A percentile compares a stretch with the other conserved stretches of the same genome.
Conservation (phyloP, 2,329 filamentous ascomycete species). For the Xylariales sp. region DNA sequence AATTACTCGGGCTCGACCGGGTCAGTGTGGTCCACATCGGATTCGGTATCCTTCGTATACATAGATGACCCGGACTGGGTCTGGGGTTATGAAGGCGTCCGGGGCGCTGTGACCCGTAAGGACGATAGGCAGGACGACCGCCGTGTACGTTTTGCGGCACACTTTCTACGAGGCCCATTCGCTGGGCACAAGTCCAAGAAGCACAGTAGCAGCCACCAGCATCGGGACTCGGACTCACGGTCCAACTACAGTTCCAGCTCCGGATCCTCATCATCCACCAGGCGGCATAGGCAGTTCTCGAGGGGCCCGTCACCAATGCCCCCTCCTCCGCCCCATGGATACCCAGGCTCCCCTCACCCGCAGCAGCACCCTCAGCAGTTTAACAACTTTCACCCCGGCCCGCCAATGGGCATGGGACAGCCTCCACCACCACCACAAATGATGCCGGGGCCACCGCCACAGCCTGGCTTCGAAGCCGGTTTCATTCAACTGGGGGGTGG, state of each 20-base stretch:
- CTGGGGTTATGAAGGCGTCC: conserved; percentile 44
- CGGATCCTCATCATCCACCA: conserved; percentile 29
- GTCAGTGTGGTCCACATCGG: conserved; percentile 47
- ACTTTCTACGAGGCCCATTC: conserved; percentile 49
- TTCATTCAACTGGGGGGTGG: conserved; percentile 46
- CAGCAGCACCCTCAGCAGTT: conserved; percentile 32
- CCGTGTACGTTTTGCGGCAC: conserved; percentile 45
- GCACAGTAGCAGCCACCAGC: conserved; percentile 28
- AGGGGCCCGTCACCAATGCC: conserved; percentile 29
- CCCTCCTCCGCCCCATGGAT: conserved; percentile 22
- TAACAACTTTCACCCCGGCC: conserved; percentile 28
- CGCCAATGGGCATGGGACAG: conserved; percentile 33
- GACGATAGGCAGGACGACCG: conserved; percentile 42
- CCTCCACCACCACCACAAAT: conserved; percentile 32
- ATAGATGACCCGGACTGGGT: conserved; percentile 42
- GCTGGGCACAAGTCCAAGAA: conserved; percentile 43
- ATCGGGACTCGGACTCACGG: conserved; percentile 32
- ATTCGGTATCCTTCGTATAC: conserved; percentile 48
- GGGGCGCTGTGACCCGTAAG: conserved; percentile 47
- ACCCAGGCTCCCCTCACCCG: conserved; percentile 22
- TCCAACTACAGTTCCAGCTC: conserved; percentile 35
- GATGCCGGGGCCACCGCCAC: conserved; percentile 25
- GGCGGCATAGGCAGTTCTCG: conserved; percentile 23
- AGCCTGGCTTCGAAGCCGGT: conserved; percentile 44
- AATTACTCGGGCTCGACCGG: conserved; percentile 43